These are phyloP conservation scores for Aspergillus wentii DNA, from an alignment of 495 filamentous ascomycete species.

Conservation along the genomic window DNA sequence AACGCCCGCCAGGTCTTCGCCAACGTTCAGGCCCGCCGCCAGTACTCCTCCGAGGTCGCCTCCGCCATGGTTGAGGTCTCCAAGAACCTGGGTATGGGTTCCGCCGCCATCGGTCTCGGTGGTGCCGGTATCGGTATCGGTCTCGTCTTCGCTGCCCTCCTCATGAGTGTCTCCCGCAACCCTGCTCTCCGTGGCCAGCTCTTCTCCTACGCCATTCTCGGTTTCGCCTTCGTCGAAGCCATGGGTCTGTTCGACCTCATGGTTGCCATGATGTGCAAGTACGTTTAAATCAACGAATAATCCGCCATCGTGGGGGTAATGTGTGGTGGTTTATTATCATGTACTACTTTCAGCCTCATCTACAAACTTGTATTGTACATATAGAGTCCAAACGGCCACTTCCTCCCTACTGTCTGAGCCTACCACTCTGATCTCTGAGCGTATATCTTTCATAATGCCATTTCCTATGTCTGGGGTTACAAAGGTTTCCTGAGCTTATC, in stretches of 20 bases:
- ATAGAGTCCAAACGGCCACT: too few relatives aligned
- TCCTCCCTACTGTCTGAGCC: too few relatives aligned
- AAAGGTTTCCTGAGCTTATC: too few relatives aligned
- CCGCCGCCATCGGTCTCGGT: constrained; percentile 81
- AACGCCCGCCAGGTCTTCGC: constrained; percentile 62
- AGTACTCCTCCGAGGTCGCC: constrained; percentile 78
- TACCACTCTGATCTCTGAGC: too few relatives aligned
- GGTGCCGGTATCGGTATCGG: constrained; percentile 92
- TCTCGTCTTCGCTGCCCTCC: constrained; percentile 82
- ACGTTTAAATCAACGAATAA: constrained; percentile 35
- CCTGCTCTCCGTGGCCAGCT: constrained; percentile 84
- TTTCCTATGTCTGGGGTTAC: too few relatives aligned
- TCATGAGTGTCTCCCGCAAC: constrained; percentile 83
- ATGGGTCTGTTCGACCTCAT: constrained; percentile 92
- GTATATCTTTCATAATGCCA: too few relatives aligned
- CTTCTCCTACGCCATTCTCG: constrained; percentile 90
- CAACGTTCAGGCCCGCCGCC: constrained; percentile 53
- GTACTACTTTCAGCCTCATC: constrained; percentile 37
- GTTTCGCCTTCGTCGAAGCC: constrained; percentile 91
- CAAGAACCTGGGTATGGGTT: constrained; percentile 83
- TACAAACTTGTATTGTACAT: constrained; percentile 27
- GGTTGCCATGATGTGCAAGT: constrained; percentile 86
- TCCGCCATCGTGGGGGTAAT: constrained; percentile 21
- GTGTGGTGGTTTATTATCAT: constrained; percentile 36
- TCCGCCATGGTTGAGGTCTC: constrained; percentile 81